A percentile compares a stretch with the other conserved stretches of the same genome.
These are phyloP conservation scores for Oehlia diaphana DNA, from an alignment of 192 early-diverging fungal genomes.

Conservation along the genomic window DNA sequence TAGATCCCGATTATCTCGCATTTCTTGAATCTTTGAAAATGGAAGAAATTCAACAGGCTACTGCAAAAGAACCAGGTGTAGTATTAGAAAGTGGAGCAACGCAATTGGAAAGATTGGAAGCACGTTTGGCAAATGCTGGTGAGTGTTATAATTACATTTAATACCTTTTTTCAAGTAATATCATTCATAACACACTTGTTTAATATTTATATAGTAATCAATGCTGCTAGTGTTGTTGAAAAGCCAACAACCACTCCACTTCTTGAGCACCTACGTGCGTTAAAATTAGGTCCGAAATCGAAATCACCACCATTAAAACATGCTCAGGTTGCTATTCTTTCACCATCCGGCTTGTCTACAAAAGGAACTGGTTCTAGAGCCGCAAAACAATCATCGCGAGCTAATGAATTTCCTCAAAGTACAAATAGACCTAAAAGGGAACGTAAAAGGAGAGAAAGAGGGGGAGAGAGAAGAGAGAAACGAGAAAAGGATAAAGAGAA, in stretches of 20 bases:
- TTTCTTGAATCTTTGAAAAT: conserved; percentile 71
- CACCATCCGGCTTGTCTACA: neutral
- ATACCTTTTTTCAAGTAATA: neutral
- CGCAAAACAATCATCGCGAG: neutral
- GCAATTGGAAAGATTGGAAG: conserved; percentile 51
- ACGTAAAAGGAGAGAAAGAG: neutral
- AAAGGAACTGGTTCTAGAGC: conserved; percentile 29
- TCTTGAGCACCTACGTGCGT: conserved; percentile 69
- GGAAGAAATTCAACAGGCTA: conserved; percentile 36
- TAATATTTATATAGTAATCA: neutral
- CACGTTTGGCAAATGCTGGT: conserved; percentile 39
- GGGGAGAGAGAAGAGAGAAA: neutral
- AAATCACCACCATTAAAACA: conserved; percentile 42
- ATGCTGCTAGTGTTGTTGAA: conserved; percentile 35
- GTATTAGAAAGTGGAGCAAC: conserved; percentile 46
- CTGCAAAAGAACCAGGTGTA: conserved; percentile 41
- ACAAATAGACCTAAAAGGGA: conserved; percentile 9
- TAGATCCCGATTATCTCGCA: conserved; percentile 75
- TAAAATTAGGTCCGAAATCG: conserved; percentile 63
- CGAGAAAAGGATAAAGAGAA: conserved; percentile 1
- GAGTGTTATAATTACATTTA: neutral
- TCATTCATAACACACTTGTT: neutral
- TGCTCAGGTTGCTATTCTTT: neutral
- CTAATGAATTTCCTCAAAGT: no score
- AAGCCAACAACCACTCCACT: conserved; percentile 77